These are phyloP conservation scores for Didymella exigua DNA, from an alignment of 2,329 filamentous ascomycete species.

Conservation along the genomic window DNA sequence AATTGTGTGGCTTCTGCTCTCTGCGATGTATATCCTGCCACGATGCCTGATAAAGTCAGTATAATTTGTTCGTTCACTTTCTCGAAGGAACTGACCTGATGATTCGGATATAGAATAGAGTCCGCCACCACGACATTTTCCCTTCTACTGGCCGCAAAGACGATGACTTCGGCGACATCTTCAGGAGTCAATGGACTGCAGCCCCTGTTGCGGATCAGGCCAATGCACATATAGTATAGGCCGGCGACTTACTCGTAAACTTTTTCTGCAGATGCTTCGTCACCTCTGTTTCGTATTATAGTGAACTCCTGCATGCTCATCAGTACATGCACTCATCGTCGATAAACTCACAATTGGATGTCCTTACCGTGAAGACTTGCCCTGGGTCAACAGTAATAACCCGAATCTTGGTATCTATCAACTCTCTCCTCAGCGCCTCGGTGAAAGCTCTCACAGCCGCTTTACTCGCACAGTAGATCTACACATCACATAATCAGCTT, in stretches of 20 bases:
- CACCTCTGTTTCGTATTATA: slow-evolving; percentile 80
- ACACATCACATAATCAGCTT: too few species aligned
- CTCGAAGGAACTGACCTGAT: slow-evolving; percentile 67
- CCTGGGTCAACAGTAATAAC: slow-evolving; percentile 88
- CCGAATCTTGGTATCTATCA: slow-evolving; percentile 76
- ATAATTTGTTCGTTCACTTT: background rate
- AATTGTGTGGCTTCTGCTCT: too few species aligned
- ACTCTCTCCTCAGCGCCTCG: slow-evolving; percentile 77
- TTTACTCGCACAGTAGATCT: slow-evolving; percentile 85
- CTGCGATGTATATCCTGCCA: background rate
- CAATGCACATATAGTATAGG: background rate
- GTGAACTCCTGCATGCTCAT: slow-evolving; percentile 68
- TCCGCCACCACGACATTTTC: slow-evolving; percentile 90
- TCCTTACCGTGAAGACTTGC: slow-evolving; percentile 75
- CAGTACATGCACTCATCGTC: background rate
- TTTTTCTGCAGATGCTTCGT: slow-evolving; percentile 83
- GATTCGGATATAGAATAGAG: slow-evolving; percentile 79
- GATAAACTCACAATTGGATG: background rate
- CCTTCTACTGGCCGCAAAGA: slow-evolving; percentile 77
- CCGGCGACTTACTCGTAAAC: slow-evolving; percentile 68
- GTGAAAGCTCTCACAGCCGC: slow-evolving; percentile 85
- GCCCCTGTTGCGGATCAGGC: slow-evolving; percentile 22
- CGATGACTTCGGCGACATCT: slow-evolving; percentile 87
- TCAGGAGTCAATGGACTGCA: slow-evolving; percentile 82
- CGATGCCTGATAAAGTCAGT: background rate